Percentiles rank a stretch among this genome's conserved stretches.
phyloP scores from a whole-genome alignment of 2,329 filamentous ascomycete genomes.

The Colletotrichum costaricense region DNA sequence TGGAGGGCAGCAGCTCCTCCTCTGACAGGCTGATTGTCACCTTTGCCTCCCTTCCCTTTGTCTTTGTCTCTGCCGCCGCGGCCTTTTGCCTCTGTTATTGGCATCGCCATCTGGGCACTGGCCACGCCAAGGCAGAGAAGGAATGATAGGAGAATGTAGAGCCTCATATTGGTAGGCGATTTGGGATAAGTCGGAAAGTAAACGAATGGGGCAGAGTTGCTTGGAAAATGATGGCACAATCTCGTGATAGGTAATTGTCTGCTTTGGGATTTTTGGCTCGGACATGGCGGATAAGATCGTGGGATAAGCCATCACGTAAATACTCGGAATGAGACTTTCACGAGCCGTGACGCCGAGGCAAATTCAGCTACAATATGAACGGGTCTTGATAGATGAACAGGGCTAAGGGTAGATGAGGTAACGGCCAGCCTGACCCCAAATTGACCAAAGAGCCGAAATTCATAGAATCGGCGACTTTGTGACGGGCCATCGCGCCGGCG shows the following conservation, averaged over 20 bases:
- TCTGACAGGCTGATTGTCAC: not conserved
- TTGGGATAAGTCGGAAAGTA: not conserved
- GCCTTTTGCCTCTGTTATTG: not conserved
- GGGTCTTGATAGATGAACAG: slow-evolving; percentile 4
- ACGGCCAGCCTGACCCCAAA: not conserved
- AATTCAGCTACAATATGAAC: not conserved
- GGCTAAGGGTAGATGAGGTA: slow-evolving; percentile 1
- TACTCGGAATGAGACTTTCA: slow-evolving; percentile 14
- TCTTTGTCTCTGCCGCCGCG: not conserved
- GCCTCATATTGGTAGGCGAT: slow-evolving; percentile 6
- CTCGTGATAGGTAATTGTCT: not conserved
- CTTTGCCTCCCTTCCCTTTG: slow-evolving; percentile 14
- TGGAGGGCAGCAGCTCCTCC: slow-evolving; percentile 6
- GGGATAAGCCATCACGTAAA: slow-evolving; percentile 23
- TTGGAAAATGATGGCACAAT: not conserved
- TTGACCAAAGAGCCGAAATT: slow-evolving; percentile 11
- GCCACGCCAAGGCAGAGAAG: slow-evolving; percentile 17
- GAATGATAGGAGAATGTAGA: slow-evolving; percentile 1
- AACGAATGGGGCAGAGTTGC: not conserved
- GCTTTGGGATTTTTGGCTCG: not conserved
- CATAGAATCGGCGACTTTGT: not conserved
- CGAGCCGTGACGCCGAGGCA: slow-evolving; percentile 32
- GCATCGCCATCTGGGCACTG: slow-evolving; percentile 9
- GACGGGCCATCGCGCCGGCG: not conserved
- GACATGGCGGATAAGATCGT: not conserved